Base-by-base conservation (phyloP, 371 early-diverging fungal species). In the Lichtheimia hyalospora region DNA sequence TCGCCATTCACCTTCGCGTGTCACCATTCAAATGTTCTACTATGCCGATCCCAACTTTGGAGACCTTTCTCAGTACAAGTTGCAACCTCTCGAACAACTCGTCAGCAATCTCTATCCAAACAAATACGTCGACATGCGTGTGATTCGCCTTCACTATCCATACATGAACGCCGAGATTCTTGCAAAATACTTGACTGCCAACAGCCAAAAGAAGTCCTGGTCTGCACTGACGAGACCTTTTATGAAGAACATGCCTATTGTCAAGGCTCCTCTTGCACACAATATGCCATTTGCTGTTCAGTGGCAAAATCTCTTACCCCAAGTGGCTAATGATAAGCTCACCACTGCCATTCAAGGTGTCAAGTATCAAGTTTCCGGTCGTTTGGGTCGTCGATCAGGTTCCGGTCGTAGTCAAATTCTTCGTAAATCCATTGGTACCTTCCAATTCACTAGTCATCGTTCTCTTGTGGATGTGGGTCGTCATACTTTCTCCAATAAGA, bases 101-200 rank as follows among this genome's bases (percentile, higher is more conserved):
- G 57, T 77, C 21, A 58, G 63, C 12, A 61, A 67, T 5, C 57
- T 81, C 25, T 81, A 81, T 53, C 78, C 78, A 50, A 68, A 71
- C 60, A 81, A 81, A 65, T 66, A 64, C 54, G 76, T 81, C 50
- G 78, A 81, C 41, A 41, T 81, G 49, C 65, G 71, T 15, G 55
- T 77, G 21, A 62, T 64, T 49, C 74, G 73, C 53, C 64, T 77
- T 5, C 74, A 77, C 54, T 81, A 81, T 57, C 81, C 81, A 53
- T 81, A 81, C 51, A 72, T 81, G 78, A 77, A 81, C 57, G 74
- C 81, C 40, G 81, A 81, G 50, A 77, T 81, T 60, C 68, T 81
- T 24, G 75, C 81, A n/a, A 72, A 77, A 61, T 81, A 77, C 57
- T 60, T 81, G 54, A 71, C 81, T 15, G 54, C 68, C 56, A 81